These are phyloP conservation scores for Alternaria consortialis DNA, from an alignment of 2,329 filamentous ascomycete genomes.

Conservation along the genomic window DNA sequence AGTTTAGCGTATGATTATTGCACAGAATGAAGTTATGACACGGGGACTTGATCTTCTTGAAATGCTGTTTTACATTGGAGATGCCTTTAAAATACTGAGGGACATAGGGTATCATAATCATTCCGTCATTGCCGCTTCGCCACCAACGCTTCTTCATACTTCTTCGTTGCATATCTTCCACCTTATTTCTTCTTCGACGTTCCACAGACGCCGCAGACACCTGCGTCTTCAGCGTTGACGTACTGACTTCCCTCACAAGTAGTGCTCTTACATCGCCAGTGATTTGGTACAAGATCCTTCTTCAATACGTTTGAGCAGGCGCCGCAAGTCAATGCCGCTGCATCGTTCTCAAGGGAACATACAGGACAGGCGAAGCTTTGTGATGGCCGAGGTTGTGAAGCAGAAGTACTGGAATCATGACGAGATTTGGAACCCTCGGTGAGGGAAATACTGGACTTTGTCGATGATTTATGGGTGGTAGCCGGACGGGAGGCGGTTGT, in stretches of 20 bases:
- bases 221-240: constrained; percentile 74
- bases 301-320: constrained; percentile 77
- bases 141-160: not conserved
- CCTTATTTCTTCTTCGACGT: constrained; percentile 7
- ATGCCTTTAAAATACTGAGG: not conserved
- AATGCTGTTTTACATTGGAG: not conserved
- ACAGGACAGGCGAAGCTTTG: constrained; percentile 59
- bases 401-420: not conserved
- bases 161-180: not conserved
- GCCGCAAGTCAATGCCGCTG: constrained; percentile 66
- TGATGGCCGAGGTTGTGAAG: not conserved
- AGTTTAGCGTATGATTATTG: not conserved
- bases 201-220: constrained; percentile 75
- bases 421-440: not conserved
- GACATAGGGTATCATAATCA: not conserved
- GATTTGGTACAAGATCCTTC: constrained; percentile 59
- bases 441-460: not conserved
- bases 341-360: constrained; percentile 73
- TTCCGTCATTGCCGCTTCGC: not conserved
- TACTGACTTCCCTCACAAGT: constrained; percentile 67
- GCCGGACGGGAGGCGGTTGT: not conserved
- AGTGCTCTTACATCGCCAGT: constrained; percentile 71
- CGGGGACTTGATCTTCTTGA: not conserved
- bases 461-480: not conserved
- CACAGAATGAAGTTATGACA: constrained; percentile 18